Conservation (phyloP, 78 protist species). For the Diacronema lutheri region DNA sequence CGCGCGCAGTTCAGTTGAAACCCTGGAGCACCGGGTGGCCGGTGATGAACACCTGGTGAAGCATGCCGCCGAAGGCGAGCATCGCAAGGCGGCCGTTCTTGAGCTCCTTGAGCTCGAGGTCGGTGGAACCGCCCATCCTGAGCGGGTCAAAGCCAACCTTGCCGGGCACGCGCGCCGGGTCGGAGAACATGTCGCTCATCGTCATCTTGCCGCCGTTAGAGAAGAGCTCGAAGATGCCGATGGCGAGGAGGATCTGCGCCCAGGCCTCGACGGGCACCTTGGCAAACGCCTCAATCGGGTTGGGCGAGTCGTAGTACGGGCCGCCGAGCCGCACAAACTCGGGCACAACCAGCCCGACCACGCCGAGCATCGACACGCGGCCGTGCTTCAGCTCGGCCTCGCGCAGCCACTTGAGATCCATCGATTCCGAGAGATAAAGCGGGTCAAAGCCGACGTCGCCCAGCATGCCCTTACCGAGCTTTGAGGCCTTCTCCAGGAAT, state of each 20-base stretch:
- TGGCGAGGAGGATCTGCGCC: conserved; percentile 7
- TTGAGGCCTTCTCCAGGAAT: conserved; percentile 1
- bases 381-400: conserved; percentile 48
- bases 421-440: neutral
- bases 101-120: conserved; percentile 26
- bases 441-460: conserved; percentile 37
- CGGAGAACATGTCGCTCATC: conserved; percentile 8
- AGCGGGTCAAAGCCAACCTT: conserved; percentile 29
- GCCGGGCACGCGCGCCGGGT: conserved; percentile 34
- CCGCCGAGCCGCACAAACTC: neutral
- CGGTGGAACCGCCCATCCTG: neutral
- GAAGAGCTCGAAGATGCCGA: conserved; percentile 35
- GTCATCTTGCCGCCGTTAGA: neutral
- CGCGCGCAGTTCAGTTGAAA: too few species aligned
- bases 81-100: conserved; percentile 40
- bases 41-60: too few species aligned
- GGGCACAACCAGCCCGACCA: conserved; percentile 2
- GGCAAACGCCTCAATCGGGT: neutral
- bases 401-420: conserved; percentile 35
- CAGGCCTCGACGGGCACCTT: conserved; percentile 6
- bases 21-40: too few species aligned
- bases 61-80: conserved; percentile 30
- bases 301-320: neutral
- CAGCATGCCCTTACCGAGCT: conserved; percentile 4
- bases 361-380: conserved; percentile 37